Conservation (phyloP, 2,329 filamentous ascomycete genomes). For the Diaporthe helianthi region DNA sequence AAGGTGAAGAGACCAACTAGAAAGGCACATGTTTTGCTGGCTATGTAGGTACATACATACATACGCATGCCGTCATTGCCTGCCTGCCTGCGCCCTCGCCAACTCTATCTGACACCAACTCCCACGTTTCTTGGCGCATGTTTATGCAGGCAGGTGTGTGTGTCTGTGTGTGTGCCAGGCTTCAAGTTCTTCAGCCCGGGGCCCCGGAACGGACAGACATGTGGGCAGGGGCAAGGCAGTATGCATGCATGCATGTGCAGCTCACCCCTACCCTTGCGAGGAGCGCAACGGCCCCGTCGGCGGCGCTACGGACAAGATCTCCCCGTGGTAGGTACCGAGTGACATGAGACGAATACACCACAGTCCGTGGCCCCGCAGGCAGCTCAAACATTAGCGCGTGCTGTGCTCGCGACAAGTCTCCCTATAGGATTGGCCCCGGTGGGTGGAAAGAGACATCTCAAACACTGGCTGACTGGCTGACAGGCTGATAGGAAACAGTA, state of each 20-base stretch:
- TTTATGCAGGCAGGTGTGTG: no score
- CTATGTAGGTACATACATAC: no score
- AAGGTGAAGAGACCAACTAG: no score
- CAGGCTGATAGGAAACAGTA: background rate
- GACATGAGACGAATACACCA: slow-evolving; percentile 6
- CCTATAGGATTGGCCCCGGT: slow-evolving; percentile 4
- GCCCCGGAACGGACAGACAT: background rate
- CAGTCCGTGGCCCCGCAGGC: slow-evolving; percentile 2
- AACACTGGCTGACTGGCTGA: background rate
- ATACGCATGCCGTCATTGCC: background rate
- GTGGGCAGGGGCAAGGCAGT: no score
- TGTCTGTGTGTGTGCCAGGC: background rate
- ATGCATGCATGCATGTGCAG: no score
- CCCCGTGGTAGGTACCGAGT: no score
- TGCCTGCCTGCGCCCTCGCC: background rate
- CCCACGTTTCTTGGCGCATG: slow-evolving; percentile 6
- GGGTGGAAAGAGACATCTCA: background rate
- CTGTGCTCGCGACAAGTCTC: background rate
- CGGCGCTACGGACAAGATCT: background rate
- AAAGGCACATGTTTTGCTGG: no score
- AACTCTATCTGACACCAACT: slow-evolving; percentile 15
- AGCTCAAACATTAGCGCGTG: slow-evolving; percentile 23
- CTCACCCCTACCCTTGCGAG: background rate
- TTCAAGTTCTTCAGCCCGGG: background rate
- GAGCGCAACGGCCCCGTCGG: slow-evolving; percentile 10